Conservation (phyloP, 352 stramenopile genomes). For the Phytophthora fragariae region DNA sequence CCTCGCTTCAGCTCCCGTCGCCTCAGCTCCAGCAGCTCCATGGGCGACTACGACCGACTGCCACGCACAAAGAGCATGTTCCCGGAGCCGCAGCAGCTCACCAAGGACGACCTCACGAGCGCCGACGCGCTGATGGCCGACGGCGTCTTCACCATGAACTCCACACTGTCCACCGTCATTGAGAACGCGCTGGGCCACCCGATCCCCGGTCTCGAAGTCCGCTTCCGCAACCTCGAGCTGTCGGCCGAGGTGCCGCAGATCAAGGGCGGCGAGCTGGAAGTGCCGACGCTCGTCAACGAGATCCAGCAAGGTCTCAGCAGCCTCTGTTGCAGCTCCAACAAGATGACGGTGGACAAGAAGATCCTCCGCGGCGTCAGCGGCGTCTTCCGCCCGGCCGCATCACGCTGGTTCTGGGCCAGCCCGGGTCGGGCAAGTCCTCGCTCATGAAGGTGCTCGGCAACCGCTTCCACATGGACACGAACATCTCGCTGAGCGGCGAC, state of each 20-base stretch:
- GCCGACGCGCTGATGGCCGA: conserved; percentile 62
- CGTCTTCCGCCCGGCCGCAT: conserved; percentile 54
- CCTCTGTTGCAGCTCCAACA: conserved; percentile 23
- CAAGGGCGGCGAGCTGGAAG: conserved; percentile 37
- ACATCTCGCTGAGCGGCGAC: conserved; percentile 51
- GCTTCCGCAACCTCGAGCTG: conserved; percentile 60
- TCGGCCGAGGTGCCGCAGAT: conserved; percentile 39
- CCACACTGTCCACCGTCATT: conserved; percentile 52
- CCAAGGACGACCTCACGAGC: conserved; percentile 47
- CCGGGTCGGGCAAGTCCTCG: conserved; percentile 37
- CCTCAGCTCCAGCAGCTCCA: conserved; percentile 26
- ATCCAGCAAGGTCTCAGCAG: conserved; percentile 37
- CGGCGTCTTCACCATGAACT: conserved; percentile 64
- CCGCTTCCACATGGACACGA: conserved; percentile 56
- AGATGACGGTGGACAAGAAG: conserved; percentile 51
- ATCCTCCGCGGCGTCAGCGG: conserved; percentile 58
- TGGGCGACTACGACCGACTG: conserved; percentile 19
- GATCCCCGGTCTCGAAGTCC: conserved; percentile 61
- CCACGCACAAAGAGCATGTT: conserved; percentile 41
- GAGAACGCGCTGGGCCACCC: conserved; percentile 54
- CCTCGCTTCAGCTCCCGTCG: conserved; percentile 44
- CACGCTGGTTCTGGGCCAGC: conserved; percentile 58
- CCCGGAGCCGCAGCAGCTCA: conserved; percentile 37
- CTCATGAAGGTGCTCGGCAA: conserved; percentile 59
- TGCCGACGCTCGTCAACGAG: conserved; percentile 52